Percentiles rank a stretch among this genome's conserved stretches.
These are phyloP conservation scores for Fusarium sp. DNA, from an alignment of 2,329 filamentous ascomycete genomes.

Conservation along the genomic window DNA sequence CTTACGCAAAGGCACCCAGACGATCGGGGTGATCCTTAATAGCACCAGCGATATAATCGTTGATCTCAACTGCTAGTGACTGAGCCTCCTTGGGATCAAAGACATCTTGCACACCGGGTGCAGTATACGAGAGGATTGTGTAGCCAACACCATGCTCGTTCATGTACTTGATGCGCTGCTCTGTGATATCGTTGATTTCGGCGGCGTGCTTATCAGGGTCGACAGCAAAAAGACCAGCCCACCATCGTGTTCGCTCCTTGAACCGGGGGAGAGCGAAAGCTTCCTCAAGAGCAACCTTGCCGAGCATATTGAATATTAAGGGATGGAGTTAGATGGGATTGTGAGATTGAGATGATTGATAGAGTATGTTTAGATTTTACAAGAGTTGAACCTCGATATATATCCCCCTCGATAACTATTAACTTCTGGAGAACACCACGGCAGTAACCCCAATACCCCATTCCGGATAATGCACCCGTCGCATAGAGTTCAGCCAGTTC, in stretches of 20 bases:
- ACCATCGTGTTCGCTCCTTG: constrained; percentile 70
- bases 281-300: constrained; percentile 73
- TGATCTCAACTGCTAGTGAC: constrained; percentile 58
- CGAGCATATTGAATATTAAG: constrained; percentile 59
- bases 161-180: constrained; percentile 58
- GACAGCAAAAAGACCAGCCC: constrained; percentile 71
- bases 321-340: neutral
- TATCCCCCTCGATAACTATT: neutral
- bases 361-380: neutral
- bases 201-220: constrained; percentile 69
- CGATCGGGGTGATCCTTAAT: constrained; percentile 57
- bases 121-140: constrained; percentile 63
- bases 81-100: constrained; percentile 58
- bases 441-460: neutral
- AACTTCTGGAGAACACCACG: neutral
- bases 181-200: constrained; percentile 63
- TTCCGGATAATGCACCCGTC: constrained; percentile 30
- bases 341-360: neutral
- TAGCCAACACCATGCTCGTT: constrained; percentile 64
- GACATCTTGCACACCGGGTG: constrained; percentile 63
- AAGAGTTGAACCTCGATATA: constrained; percentile 9
- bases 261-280: constrained; percentile 72
- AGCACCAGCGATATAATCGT: constrained; percentile 56
- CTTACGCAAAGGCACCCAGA: constrained; percentile 62
- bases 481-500: neutral